Conservation (phyloP, 1,139 yeast species). For the Kazachstania sp. region DNA sequence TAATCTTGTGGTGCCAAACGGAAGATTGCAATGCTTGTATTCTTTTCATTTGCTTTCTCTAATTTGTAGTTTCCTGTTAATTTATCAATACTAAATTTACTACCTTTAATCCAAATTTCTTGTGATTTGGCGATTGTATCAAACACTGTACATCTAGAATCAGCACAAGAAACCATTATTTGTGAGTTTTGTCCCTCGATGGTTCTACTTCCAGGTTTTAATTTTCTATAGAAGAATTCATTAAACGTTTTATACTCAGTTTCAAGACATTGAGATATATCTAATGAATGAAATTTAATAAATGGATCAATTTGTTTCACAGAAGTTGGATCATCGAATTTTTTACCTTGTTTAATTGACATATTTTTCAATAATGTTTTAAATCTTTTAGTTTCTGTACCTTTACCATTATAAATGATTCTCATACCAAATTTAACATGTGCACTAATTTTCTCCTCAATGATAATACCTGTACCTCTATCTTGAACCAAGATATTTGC, state of each 20-base stretch:
- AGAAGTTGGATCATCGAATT: slow-evolving; percentile 67
- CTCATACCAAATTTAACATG: slow-evolving; percentile 84
- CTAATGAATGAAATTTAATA: slow-evolving; percentile 70
- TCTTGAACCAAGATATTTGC: slow-evolving; percentile 94
- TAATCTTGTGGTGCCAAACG: slow-evolving; percentile 95
- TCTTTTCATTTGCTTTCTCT: slow-evolving; percentile 43
- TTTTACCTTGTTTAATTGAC: slow-evolving; percentile 74
- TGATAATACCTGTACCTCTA: slow-evolving; percentile 71
- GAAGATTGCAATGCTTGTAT: slow-evolving; percentile 57
- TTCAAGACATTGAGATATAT: slow-evolving; percentile 59
- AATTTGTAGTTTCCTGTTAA: slow-evolving; percentile 43
- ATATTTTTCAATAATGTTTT: slow-evolving; percentile 51
- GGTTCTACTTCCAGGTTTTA: slow-evolving; percentile 63
- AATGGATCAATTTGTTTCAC: slow-evolving; percentile 64
- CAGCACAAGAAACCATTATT: slow-evolving; percentile 76
- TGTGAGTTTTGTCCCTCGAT: slow-evolving; percentile 48
- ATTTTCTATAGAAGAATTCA: slow-evolving; percentile 76
- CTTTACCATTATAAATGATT: slow-evolving; percentile 66
- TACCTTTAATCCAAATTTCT: slow-evolving; percentile 83
- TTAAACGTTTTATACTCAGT: slow-evolving; percentile 62
- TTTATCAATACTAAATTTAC: slow-evolving; percentile 60
- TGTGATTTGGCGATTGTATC: slow-evolving; percentile 55
- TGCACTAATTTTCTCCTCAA: slow-evolving; percentile 88
- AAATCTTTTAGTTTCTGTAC: slow-evolving; percentile 49
- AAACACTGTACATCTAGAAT: slow-evolving; percentile 74